phyloP scores from a whole-genome alignment of 306 rosid genomes.

The Vachellia collinsii region DNA sequence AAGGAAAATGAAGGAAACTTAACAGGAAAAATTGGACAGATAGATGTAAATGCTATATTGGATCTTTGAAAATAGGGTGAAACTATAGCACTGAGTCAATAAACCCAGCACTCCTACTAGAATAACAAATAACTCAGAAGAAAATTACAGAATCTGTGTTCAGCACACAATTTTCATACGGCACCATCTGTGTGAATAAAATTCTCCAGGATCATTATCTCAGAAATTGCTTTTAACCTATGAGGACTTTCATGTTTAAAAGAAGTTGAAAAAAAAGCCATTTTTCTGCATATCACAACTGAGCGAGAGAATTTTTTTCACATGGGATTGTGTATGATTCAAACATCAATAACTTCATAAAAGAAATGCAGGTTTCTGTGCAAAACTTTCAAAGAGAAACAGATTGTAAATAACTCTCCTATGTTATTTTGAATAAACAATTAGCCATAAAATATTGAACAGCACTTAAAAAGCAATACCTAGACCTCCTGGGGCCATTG shows the following conservation, averaged over 20 bases:
- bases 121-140: conserved; percentile 20
- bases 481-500: conserved; percentile 87
- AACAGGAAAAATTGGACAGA: conserved; percentile 6
- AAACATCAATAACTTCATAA: conserved; percentile 1
- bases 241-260: conserved; percentile 1
- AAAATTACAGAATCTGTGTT: not conserved
- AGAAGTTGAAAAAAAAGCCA: not conserved
- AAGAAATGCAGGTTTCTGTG: conserved; percentile 10
- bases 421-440: not conserved
- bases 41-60: not conserved
- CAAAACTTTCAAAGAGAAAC: conserved; percentile 7
- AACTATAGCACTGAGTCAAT: conserved; percentile 7
- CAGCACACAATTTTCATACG: conserved; percentile 6
- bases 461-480: conserved; percentile 56
- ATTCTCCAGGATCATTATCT: not conserved
- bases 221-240: not conserved
- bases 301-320: not conserved
- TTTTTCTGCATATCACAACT: conserved; percentile 1
- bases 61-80: conserved; percentile 24
- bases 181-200: conserved; percentile 4
- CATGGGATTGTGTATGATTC: not conserved
- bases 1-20: conserved; percentile 24
- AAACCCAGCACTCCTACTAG: conserved; percentile 27
- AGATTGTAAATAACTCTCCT: conserved; percentile 14
- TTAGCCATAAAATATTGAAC: conserved; percentile 21